These are phyloP conservation scores for Penicillium cosmopolitanum DNA, from an alignment of 495 filamentous ascomycete species.

Conservation along the genomic window DNA sequence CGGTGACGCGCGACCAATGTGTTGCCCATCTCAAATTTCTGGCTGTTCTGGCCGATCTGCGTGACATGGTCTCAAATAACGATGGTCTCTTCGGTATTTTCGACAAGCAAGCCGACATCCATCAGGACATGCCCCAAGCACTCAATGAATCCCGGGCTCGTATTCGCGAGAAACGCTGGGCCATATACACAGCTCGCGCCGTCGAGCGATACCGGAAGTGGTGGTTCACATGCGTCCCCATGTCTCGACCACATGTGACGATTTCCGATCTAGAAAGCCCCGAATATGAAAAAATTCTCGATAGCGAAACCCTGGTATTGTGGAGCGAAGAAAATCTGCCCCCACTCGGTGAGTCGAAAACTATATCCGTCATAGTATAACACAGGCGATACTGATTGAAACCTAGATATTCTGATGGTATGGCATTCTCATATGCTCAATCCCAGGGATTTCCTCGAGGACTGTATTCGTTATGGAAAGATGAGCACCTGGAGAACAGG, in stretches of 20 bases:
- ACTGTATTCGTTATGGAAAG: constrained; percentile 66
- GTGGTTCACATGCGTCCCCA: constrained; percentile 54
- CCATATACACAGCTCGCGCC: constrained; percentile 71
- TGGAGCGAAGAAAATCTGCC: constrained; percentile 28
- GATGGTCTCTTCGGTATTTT: constrained; percentile 71
- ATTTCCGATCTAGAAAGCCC: constrained; percentile 14
- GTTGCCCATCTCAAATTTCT: constrained; percentile 82
- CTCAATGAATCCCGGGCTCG: constrained; percentile 26
- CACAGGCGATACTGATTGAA: background rate
- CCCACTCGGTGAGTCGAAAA: constrained; percentile 28
- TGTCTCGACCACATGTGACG: constrained; percentile 16
- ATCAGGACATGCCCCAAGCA: constrained; percentile 6
- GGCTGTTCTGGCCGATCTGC: constrained; percentile 67
- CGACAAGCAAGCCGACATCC: constrained; percentile 46
- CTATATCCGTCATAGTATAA: background rate
- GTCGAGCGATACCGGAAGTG: constrained; percentile 73
- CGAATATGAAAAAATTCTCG: constrained; percentile 20
- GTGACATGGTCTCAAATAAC: constrained; percentile 63
- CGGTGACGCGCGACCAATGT: constrained; percentile 42
- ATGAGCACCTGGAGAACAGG: constrained; percentile 63
- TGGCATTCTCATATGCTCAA: constrained; percentile 88
- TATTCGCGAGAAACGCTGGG: constrained; percentile 80
- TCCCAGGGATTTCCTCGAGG: constrained; percentile 74
- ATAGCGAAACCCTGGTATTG: constrained; percentile 16
- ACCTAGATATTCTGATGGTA: constrained; percentile 79